Evolutionary conservation across 305 asterid species (phyloP).

Genomic region (Fraxinus paxiana): DNA sequence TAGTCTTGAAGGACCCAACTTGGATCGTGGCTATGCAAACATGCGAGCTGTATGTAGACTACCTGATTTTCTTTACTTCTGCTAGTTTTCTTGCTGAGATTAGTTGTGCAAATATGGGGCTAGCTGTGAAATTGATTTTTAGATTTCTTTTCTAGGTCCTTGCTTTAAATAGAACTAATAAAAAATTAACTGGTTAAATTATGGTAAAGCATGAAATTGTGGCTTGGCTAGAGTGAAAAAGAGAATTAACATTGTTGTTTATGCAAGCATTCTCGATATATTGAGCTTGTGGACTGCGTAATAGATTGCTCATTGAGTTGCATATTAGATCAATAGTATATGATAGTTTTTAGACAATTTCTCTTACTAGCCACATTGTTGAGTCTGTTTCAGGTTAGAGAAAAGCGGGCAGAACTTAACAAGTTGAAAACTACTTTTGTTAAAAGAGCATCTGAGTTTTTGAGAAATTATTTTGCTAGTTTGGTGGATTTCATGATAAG

Average conservation of each 20-base stretch:
- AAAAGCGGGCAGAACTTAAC: constrained; percentile 91
- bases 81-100: constrained; percentile 11
- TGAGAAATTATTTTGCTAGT: constrained; percentile 83
- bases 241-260: not conserved
- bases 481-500: constrained; percentile 99
- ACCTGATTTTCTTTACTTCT: constrained; percentile 19
- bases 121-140: constrained; percentile 18
- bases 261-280: not conserved
- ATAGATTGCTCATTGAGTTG: not conserved
- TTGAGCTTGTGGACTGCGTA: constrained; percentile 3
- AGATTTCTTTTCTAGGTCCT: not conserved
- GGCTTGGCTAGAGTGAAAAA: not conserved
- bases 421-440: constrained; percentile 79
- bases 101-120: constrained; percentile 7
- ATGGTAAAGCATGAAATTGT: not conserved
- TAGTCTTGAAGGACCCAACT: constrained; percentile 71
- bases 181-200: not conserved
- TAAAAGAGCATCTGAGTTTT: constrained; percentile 89
- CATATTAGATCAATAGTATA: not conserved
- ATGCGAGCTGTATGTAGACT: constrained; percentile 71
- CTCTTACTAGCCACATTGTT: constrained; percentile 20
- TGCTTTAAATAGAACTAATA: not conserved
- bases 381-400: constrained; percentile 65
- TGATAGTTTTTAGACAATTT: constrained; percentile 13
- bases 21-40: constrained; percentile 71